Percentiles rank a stretch among this genome's conserved stretches.
Conservation (phyloP, 2,329 filamentous ascomycete genomes). For the Fusarium palustre region DNA sequence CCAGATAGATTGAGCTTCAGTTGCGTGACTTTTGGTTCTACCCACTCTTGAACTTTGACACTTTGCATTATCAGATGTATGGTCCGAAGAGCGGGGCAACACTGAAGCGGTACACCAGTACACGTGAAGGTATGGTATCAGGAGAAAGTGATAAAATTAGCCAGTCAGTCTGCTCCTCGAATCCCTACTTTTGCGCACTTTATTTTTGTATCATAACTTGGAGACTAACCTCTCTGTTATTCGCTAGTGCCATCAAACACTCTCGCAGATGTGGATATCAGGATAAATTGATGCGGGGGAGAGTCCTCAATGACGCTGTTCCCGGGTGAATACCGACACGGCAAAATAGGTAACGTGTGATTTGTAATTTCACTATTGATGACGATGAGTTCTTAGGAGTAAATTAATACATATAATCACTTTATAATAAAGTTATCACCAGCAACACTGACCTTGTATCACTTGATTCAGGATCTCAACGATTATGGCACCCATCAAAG, state of each 20-base stretch:
- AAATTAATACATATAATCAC: not conserved
- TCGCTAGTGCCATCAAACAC: too few relatives aligned
- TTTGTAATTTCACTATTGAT: not conserved
- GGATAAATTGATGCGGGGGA: conserved; percentile 19
- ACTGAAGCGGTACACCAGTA: not conserved
- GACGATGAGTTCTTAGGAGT: not conserved
- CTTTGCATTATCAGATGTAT: too few relatives aligned
- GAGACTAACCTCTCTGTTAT: too few relatives aligned
- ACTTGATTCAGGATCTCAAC: not conserved
- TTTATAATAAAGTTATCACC: not conserved
- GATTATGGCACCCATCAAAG: conserved; percentile 55
- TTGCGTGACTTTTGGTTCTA: conserved; percentile 1
- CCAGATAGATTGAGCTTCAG: not conserved
- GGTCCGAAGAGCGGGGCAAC: conserved; percentile 1
- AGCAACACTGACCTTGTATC: not conserved
- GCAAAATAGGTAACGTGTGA: not conserved
- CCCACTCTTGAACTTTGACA: not conserved
- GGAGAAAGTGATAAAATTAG: not conserved
- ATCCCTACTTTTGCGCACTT: too few relatives aligned
- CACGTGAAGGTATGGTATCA: not conserved
- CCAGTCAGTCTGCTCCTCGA: too few relatives aligned
- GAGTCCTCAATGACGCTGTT: not conserved
- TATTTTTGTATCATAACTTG: too few relatives aligned
- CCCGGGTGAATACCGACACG: conserved; percentile 1
- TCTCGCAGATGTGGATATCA: too few relatives aligned